Evolutionary conservation across 192 early-diverging fungal species (phyloP).

Genomic region (Phlyctochytrium bullatum): DNA sequence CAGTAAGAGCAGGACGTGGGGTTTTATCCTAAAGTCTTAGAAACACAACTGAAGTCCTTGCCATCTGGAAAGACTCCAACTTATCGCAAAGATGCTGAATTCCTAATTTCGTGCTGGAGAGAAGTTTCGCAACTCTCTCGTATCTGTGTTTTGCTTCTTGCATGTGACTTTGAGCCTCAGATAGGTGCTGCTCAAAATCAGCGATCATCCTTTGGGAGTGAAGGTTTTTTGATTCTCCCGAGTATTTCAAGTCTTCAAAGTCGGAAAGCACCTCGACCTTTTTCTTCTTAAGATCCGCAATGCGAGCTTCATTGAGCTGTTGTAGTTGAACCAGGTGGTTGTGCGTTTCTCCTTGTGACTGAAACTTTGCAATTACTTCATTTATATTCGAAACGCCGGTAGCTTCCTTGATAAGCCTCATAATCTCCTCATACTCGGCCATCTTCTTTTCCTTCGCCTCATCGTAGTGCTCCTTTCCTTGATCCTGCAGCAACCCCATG

Average conservation of each 20-base stretch:
- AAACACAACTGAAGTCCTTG: slow-evolving; percentile 25
- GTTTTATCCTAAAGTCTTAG: slow-evolving; percentile 12
- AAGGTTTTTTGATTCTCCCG: slow-evolving; percentile 40
- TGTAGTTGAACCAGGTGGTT: slow-evolving; percentile 48
- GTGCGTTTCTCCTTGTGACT: slow-evolving; percentile 59
- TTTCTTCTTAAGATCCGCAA: slow-evolving; percentile 48
- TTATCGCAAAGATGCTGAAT: slow-evolving; percentile 59
- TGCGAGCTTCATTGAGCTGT: slow-evolving; percentile 42
- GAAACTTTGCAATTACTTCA: slow-evolving; percentile 62
- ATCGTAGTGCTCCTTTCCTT: slow-evolving; percentile 50
- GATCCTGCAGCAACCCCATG: slow-evolving; percentile 17
- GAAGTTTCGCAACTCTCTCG: slow-evolving; percentile 47
- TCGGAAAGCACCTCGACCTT: slow-evolving; percentile 39
- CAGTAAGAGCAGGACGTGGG: slow-evolving; percentile 27
- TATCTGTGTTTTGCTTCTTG: slow-evolving; percentile 49
- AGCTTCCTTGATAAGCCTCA: slow-evolving; percentile 63
- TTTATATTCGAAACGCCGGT: slow-evolving; percentile 58
- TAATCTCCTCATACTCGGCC: slow-evolving; percentile 58
- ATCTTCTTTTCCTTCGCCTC: slow-evolving; percentile 53
- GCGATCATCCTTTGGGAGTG: slow-evolving; percentile 43
- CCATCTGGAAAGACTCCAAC: slow-evolving; percentile 47
- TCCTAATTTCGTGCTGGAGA: slow-evolving; percentile 50
- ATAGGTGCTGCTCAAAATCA: slow-evolving; percentile 52
- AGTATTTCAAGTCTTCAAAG: slow-evolving; percentile 50
- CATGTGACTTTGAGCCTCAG: slow-evolving; percentile 30